Base-by-base conservation (phyloP, 768 basidiomycete species). In the Agaricus sinodeliciosus region DNA sequence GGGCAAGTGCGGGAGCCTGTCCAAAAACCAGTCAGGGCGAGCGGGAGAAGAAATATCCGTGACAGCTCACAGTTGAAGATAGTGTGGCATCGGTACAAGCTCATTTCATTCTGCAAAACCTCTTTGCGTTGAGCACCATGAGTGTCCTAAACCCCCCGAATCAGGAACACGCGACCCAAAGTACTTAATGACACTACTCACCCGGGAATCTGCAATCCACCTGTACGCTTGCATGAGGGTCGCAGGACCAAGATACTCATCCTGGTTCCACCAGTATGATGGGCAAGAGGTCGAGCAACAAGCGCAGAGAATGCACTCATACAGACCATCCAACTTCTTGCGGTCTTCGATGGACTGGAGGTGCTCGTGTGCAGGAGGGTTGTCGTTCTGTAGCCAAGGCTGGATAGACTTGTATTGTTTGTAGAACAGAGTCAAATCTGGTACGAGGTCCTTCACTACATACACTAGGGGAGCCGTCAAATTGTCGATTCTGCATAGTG, bases 321-420 rank as follows among this genome's bases (percentile, higher is more conserved):
- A 99, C 74, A 98, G 82, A 45, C 94, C 94, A 60, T 90, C 95
- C 15, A 99, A 84, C 71, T 97, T 98, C 77, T 82, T 84, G 64
- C 95, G 83, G 65, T 99, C 93, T 61, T 91, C 94, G 22, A 71
- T 81, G 9, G 90, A 87, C 71, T 98, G 96, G 49, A 95, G 74
- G 77, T 83, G 86, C 71, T 99, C 95, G 55, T 83, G 71, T 58
- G 77, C 89, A 2, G 94, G 94, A 0, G 87, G 87, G 68, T 89
- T 91, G 68, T 93, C 87, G 69, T 93, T 94, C 76, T 95, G 86
- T 35, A 97, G 79, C 77, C 85, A 98, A 4, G 95, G 95, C 68
- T 99, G 85, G 69, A 99, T 95, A 15, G 94, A 94, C 73, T 98
- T 98, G 88, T 99, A 98, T 68, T 99, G 96, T 70, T 98, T 97